A percentile compares a stretch with the other conserved stretches of the same genome.
Conservation (phyloP, 768 basidiomycete species). For the Leccinum pellstonianum region DNA sequence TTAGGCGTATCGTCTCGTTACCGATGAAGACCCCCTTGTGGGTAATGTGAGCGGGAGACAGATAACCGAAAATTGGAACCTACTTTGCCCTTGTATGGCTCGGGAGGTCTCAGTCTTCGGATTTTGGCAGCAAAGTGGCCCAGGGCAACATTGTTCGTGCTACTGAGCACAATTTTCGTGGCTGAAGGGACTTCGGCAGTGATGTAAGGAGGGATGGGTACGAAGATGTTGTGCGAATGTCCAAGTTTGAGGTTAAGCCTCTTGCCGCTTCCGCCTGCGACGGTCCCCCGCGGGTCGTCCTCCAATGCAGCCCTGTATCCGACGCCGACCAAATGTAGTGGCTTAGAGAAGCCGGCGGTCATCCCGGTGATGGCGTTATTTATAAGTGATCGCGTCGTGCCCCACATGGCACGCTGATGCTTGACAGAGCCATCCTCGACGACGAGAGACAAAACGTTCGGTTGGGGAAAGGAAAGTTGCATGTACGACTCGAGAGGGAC, state of each 20-base stretch:
- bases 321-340: slow-evolving; percentile 89
- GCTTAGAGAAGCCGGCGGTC: slow-evolving; percentile 80
- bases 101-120: slow-evolving; percentile 81
- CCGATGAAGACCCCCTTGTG: slow-evolving; percentile 89
- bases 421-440: slow-evolving; percentile 65
- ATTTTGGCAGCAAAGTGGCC: slow-evolving; percentile 89
- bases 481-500: slow-evolving; percentile 51
- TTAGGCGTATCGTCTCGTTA: slow-evolving; percentile 88
- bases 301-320: slow-evolving; percentile 91
- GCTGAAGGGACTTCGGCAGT: slow-evolving; percentile 76
- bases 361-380: slow-evolving; percentile 88
- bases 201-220: slow-evolving; percentile 81
- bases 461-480: slow-evolving; percentile 35
- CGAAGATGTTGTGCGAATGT: slow-evolving; percentile 82
- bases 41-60: slow-evolving; percentile 4
- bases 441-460: slow-evolving; percentile 35
- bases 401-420: slow-evolving; percentile 89
- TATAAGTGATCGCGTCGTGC: slow-evolving; percentile 88
- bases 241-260: slow-evolving; percentile 90
- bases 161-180: slow-evolving; percentile 79
- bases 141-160: slow-evolving; percentile 85
- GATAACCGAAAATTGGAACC: slow-evolving; percentile 25
- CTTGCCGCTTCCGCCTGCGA: slow-evolving; percentile 57
- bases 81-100: slow-evolving; percentile 98
- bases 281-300: slow-evolving; percentile 64